Evolutionary conservation across 2,329 filamentous ascomycete genomes (phyloP), one percentile per base, ranked within the genome.

Genomic region (Gnomoniopsis smithogilvyi): DNA sequence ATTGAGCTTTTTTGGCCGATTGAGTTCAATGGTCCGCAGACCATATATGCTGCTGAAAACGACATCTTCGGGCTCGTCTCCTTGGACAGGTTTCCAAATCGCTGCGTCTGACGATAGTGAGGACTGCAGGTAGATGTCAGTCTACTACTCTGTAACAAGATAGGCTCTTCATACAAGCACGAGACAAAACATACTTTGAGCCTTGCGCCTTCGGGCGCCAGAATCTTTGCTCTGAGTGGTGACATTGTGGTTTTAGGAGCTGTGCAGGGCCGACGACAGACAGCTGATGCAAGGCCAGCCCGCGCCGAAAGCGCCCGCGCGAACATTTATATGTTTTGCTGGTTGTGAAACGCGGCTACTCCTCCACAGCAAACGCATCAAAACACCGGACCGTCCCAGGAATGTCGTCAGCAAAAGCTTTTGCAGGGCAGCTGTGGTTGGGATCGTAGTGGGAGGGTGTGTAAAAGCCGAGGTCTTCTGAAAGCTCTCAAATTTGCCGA

Each of bases 1-100:
- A 76, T 99, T 98, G 72, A 92, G 83, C 78, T 97, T 96, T 70
- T 84, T 82, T 6, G 94, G 95, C 60, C 95, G 88, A 79, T 99
- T 99, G 66, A 99, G 89, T 77, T 96, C 90, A 70, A 99, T 88
- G 66, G 89, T 92, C 63, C 95, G 91, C 53, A 98, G 84, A 64
- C 95, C 95, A 75, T 95, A 96, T 67, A 89, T 82, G 70, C 86
- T 92, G 74, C 86, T 87, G 82, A 99, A 99, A 62, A 96, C 80
- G 66, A 99, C 95, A 84, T 99, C 95, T 72, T 96, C 88, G 63
- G 88, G 80, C 55, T 92, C 87, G 74, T 97, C 92, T 60, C 77
- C 83, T 24, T 82, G 80, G 55, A 83, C 78, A 67, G 89, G 82
- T 69, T 80, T 84, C 52, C 53, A 62, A 22, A 60, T 57, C n/a